Percentiles rank a stretch among this genome's conserved stretches.
phyloP scores from a whole-genome alignment of 2,329 filamentous ascomycete genomes.

The Paraphaeosphaeria minitans region DNA sequence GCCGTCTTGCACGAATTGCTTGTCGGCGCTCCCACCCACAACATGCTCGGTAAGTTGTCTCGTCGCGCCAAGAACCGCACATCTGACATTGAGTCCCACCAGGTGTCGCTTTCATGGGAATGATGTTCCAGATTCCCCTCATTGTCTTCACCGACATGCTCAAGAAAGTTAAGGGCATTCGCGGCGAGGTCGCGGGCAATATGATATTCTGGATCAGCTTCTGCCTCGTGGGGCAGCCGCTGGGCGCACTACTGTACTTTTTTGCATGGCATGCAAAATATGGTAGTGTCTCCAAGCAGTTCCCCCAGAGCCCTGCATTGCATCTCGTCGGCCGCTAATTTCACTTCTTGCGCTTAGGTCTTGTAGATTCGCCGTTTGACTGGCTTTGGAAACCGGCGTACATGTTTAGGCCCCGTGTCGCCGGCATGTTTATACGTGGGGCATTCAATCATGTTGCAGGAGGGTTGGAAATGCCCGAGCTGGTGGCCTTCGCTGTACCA shows the following conservation, averaged over 20 bases:
- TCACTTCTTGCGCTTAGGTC: not conserved
- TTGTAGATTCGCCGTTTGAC: not conserved
- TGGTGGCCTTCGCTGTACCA: not conserved
- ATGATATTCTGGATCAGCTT: conserved; percentile 97
- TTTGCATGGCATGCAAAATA: conserved; percentile 99
- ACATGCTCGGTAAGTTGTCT: conserved; percentile 70
- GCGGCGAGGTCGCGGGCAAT: conserved; percentile 83
- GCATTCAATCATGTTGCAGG: not conserved
- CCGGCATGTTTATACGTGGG: not conserved
- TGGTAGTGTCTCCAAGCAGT: conserved; percentile 69
- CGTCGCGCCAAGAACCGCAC: not conserved
- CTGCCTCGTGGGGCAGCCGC: conserved; percentile 90
- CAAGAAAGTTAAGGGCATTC: conserved; percentile 75
- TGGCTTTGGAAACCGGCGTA: not conserved
- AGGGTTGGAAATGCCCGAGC: not conserved
- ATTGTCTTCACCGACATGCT: conserved; percentile 80
- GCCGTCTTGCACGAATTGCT: conserved; percentile 89
- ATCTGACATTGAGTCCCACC: conserved; percentile 12
- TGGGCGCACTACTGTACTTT: conserved; percentile 92
- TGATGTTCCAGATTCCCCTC: conserved; percentile 90
- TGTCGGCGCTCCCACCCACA: conserved; percentile 93
- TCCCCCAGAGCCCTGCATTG: conserved; percentile 29
- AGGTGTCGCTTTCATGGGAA: conserved; percentile 91
- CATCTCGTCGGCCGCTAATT: conserved; percentile 29
- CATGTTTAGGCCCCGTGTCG: not conserved